phyloP scores from a whole-genome alignment of 116 monocot genomes.

The Papilionanthe hybrid region DNA sequence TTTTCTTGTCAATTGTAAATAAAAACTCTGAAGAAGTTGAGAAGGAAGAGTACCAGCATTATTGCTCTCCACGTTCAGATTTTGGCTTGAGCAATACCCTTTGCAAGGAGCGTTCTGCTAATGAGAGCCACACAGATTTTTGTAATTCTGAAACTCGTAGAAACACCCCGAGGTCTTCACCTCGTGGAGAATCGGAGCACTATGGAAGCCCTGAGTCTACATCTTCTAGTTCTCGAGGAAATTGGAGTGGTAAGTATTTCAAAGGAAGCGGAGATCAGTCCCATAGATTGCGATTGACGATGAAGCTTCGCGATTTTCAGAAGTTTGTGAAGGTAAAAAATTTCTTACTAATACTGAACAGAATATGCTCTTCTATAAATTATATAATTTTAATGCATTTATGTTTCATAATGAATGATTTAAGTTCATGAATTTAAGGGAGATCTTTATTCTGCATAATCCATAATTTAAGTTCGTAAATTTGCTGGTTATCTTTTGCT shows the following conservation, averaged over 20 bases:
- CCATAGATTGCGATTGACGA: conserved; percentile 68
- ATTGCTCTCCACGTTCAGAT: conserved; percentile 29
- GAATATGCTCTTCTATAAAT: neutral
- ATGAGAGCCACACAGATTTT: conserved; percentile 36
- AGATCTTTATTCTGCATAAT: neutral
- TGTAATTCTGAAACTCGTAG: conserved; percentile 41
- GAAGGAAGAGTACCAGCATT: conserved; percentile 53
- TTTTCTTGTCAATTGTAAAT: conserved; percentile 53
- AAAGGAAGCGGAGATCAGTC: conserved; percentile 57
- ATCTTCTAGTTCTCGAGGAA: conserved; percentile 59
- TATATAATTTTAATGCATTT: neutral
- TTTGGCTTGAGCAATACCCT: conserved; percentile 15
- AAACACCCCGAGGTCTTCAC: conserved; percentile 24
- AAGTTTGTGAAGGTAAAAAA: conserved; percentile 68
- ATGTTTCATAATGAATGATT: neutral
- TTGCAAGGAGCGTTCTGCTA: conserved; percentile 27
- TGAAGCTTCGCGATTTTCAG: conserved; percentile 85
- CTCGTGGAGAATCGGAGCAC: conserved; percentile 13
- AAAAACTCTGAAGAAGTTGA: conserved; percentile 55
- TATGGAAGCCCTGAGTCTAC: conserved; percentile 48
- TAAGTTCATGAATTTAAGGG: neutral
- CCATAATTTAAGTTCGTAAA: neutral
- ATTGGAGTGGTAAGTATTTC: conserved; percentile 44
- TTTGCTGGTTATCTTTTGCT: neutral
- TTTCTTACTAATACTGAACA: neutral